phyloP scores from a whole-genome alignment of 2,329 filamentous ascomycete species.

The Pseudodiploospora longispora region DNA sequence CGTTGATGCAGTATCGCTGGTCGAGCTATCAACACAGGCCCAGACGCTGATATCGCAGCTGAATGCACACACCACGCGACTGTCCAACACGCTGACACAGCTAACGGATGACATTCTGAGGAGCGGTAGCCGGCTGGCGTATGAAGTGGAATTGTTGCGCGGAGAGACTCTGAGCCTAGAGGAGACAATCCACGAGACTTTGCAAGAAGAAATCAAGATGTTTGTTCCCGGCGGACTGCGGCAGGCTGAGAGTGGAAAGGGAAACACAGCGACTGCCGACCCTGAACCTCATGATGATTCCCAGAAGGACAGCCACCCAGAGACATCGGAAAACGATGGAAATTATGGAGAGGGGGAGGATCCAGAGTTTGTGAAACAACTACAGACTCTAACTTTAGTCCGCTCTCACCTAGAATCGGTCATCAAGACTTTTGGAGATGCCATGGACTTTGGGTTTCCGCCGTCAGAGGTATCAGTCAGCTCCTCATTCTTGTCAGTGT shows the following conservation, averaged over 20 bases:
- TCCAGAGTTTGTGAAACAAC: slow-evolving; percentile 63
- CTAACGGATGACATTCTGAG: slow-evolving; percentile 92
- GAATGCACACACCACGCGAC: slow-evolving; percentile 76
- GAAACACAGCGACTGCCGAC: slow-evolving; percentile 9
- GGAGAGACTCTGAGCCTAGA: slow-evolving; percentile 77
- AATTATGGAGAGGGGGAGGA: slow-evolving; percentile 29
- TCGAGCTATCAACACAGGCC: slow-evolving; percentile 72
- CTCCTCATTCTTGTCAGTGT: slow-evolving; percentile 84
- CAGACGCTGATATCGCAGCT: slow-evolving; percentile 81
- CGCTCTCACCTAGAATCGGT: slow-evolving; percentile 79
- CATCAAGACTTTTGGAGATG: slow-evolving; percentile 85
- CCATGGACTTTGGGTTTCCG: slow-evolving; percentile 90
- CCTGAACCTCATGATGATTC: slow-evolving; percentile 13
- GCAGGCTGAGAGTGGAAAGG: slow-evolving; percentile 18
- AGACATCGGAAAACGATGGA: slow-evolving; percentile 5
- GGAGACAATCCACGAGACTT: slow-evolving; percentile 65
- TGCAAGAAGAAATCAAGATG: slow-evolving; percentile 63
- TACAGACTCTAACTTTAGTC: slow-evolving; percentile 76
- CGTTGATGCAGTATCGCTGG: slow-evolving; percentile 47
- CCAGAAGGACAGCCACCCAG: slow-evolving; percentile 14
- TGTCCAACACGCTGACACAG: slow-evolving; percentile 75
- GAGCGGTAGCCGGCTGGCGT: slow-evolving; percentile 79
- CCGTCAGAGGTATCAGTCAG: slow-evolving; percentile 78
- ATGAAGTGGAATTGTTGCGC: slow-evolving; percentile 89
- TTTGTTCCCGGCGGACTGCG: slow-evolving; percentile 55